These are phyloP conservation scores for Fonsecaea monophora DNA, from an alignment of 2,329 filamentous ascomycete species.

Conservation along the genomic window DNA sequence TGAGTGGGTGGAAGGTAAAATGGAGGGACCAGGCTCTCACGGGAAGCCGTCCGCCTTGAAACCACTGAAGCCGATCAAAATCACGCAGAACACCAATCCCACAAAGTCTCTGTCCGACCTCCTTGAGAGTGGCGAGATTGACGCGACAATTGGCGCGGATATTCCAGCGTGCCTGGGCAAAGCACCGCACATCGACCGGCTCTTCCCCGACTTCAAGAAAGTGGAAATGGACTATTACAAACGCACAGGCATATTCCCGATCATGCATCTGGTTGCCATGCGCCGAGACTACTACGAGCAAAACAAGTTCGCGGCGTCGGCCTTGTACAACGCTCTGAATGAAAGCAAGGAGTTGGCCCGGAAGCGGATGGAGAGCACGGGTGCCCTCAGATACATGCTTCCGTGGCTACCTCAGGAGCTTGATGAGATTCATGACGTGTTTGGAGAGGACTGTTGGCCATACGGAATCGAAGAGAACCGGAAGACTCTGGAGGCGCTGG, in stretches of 20 bases:
- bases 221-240: slow-evolving; percentile 46
- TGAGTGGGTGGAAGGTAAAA: slow-evolving; percentile 46
- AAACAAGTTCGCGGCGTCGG: slow-evolving; percentile 44
- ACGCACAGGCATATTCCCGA: slow-evolving; percentile 44
- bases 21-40: slow-evolving; percentile 43
- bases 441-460: slow-evolving; percentile 29
- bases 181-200: slow-evolving; percentile 41
- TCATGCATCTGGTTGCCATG: slow-evolving; percentile 46
- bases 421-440: slow-evolving; percentile 47
- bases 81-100: slow-evolving; percentile 15
- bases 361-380: slow-evolving; percentile 42
- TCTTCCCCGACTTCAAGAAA: slow-evolving; percentile 47
- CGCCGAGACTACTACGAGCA: slow-evolving; percentile 42
- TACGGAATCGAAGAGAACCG: slow-evolving; percentile 16
- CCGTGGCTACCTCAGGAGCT: slow-evolving; percentile 46
- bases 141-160: slow-evolving; percentile 48
- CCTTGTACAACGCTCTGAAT: slow-evolving; percentile 45
- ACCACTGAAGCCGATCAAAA: slow-evolving; percentile 21
- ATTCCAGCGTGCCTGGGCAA: slow-evolving; percentile 44
- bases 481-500: slow-evolving; percentile 14
- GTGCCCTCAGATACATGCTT: slow-evolving; percentile 46
- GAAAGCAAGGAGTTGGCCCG: slow-evolving; percentile 46
- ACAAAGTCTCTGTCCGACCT: slow-evolving; percentile 45
- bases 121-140: slow-evolving; percentile 48
- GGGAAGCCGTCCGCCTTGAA: slow-evolving; percentile 41